Evolutionary conservation across 495 filamentous ascomycete species (phyloP), one percentile per base, ranked within the genome.

Genomic region (Aspergillus asperescens): DNA sequence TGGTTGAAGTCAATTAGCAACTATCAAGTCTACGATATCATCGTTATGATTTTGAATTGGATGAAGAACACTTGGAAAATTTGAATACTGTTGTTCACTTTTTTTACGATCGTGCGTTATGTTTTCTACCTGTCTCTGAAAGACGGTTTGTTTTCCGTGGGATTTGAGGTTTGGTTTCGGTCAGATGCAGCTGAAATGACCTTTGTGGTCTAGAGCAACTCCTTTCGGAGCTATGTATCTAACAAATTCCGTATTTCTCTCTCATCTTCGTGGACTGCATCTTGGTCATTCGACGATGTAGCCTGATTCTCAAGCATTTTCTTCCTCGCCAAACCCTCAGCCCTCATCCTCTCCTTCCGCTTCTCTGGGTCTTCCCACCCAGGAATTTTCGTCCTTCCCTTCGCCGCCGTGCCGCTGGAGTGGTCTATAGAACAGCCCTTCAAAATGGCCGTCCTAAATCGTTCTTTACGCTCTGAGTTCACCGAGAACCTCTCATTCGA

Each of bases 401-500:
- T 67, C 16, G 49, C 28, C 34, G 52, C 61, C 16, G 61, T 35
- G n/a, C 46, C 50, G 18, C 48, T 27, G 24, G 53, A 19, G 19
- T 35, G 35, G 34, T 23, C 54, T n/a, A 51, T 5, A 3, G 62
- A 57, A 34, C 47, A 70, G 7, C 58, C 15, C 8, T 61, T 46
- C 18, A 70, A 23, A 27, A 70, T 39, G 16, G 37, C 52, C 7
- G 43, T 34, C 41, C 76, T 63, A 57, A 89, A 87, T 25, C 86
- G 74, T 13, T 77, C 73, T 25, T 84, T 88, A 45, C 89, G 78
- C 61, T 85, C 81, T 19, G 62, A 62, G 60, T 96, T 97, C 54
- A 86, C 80, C 23, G 57, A 68, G 64, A 96, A 96, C 31, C 89
- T 70, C 57, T 89, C 78, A 59, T 93, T 90, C 5, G 85, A 82